Evolutionary conservation across 371 early-diverging fungal species (phyloP), one percentile per base, ranked within the genome.

Genomic region (Mortierella polycephala): DNA sequence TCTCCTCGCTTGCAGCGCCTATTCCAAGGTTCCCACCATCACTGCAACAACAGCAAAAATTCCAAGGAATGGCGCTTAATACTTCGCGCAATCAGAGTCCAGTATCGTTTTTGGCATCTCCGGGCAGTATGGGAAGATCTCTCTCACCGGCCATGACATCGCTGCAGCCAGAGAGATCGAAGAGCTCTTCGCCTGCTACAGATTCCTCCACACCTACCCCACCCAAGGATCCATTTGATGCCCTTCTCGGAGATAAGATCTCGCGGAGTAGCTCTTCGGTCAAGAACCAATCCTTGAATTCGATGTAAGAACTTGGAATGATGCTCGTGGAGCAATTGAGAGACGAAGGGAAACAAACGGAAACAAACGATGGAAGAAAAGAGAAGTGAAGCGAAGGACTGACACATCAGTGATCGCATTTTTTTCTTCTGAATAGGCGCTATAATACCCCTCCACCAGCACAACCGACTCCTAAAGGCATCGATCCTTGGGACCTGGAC

Each of bases 401-500:
- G 12, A 47, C 61, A 18, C 18, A 45, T 60, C 39, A 30, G 53
- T 51, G 3, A 42, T 30, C 56, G 14, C 57, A 52, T 10, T 54
- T 41, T 47, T 61, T 57, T 40, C 23, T 39, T 61, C 21, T 58
- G 56, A 30, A 46, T 60, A 77, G 72, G 60, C 75, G 51, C 23
- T 62, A 52, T 61, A 84, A 75, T 61, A 81, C 57, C 61, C 73
- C 75, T 55, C 67, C 67, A 20, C 13, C 60, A n/a, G 57, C 73
- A 39, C 69, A 79, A 20, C 40, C 57, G 16, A 20, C 37, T 7
- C 41, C 67, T 18, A 70, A 64, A 40, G 67, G 30, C 41, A 65
- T 66, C 7, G 74, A 83, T 8, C 84, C 84, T 18, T 89, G 89
- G 89, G 81, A 89, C 53, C 83, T 89, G 46, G 89, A 89, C 57